These are phyloP conservation scores for Luffa acutangula DNA, from an alignment of 306 rosid genomes.

Conservation along the genomic window DNA sequence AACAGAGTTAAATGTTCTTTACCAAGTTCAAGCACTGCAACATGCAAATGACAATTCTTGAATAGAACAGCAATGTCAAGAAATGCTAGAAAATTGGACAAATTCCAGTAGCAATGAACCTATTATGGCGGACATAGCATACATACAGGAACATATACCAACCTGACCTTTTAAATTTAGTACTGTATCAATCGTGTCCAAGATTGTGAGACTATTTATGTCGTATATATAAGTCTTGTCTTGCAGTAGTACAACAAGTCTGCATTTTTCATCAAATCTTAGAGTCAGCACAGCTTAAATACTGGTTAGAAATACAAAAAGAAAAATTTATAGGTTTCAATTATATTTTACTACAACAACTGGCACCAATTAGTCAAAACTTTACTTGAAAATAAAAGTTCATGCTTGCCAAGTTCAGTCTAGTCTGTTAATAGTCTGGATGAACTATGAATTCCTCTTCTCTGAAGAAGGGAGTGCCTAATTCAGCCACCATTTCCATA, in stretches of 20 bases:
- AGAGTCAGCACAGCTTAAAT: slow-evolving; percentile 16
- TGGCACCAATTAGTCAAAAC: neutral
- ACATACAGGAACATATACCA: slow-evolving; percentile 7
- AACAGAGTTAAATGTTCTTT: neutral
- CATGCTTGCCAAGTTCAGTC: neutral
- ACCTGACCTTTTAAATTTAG: slow-evolving; percentile 76
- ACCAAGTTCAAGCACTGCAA: neutral
- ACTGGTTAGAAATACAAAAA: neutral
- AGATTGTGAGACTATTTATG: slow-evolving; percentile 60
- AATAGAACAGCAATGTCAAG: neutral
- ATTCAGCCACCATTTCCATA: neutral
- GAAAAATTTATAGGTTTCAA: neutral
- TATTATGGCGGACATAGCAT: neutral
- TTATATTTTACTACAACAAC: neutral
- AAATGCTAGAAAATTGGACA: neutral
- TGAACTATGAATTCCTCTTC: neutral
- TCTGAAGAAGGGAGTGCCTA: neutral
- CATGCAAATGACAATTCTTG: neutral
- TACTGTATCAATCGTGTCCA: slow-evolving; percentile 77
- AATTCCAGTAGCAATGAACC: slow-evolving; percentile 12
- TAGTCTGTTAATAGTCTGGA: neutral
- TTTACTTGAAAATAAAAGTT: neutral
- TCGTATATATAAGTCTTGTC: slow-evolving; percentile 81
- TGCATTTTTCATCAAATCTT: slow-evolving; percentile 31
- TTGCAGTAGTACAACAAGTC: slow-evolving; percentile 82